These are phyloP conservation scores for Candida lessepsii DNA, from an alignment of 805 yeast species.

Conservation along the genomic window DNA sequence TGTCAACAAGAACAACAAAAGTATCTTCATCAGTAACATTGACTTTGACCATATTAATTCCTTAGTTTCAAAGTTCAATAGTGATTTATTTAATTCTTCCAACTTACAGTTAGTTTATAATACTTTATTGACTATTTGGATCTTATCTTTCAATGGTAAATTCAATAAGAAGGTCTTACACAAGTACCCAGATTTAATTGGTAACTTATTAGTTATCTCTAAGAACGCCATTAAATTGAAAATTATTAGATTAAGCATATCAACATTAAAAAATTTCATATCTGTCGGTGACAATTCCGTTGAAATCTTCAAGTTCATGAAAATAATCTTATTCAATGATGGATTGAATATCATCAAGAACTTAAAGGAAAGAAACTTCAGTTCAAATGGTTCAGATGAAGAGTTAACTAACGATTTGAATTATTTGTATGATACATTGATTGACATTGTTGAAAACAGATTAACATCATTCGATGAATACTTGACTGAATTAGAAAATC, in stretches of 20 bases:
- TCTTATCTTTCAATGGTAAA: slow-evolving; percentile 68
- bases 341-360: slow-evolving; percentile 68
- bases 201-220: slow-evolving; percentile 53
- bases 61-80: slow-evolving; percentile 11
- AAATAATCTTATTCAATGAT: slow-evolving; percentile 71
- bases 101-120: slow-evolving; percentile 84
- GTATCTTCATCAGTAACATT: slow-evolving; percentile 38
- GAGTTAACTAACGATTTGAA: slow-evolving; percentile 77
- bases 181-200: slow-evolving; percentile 55
- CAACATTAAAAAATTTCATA: slow-evolving; percentile 65
- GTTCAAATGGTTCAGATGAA: slow-evolving; percentile 64
- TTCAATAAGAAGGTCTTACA: slow-evolving; percentile 48
- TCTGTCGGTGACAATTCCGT: slow-evolving; percentile 26
- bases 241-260: slow-evolving; percentile 78
- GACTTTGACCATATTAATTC: slow-evolving; percentile 30
- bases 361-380: slow-evolving; percentile 84
- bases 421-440: slow-evolving; percentile 56
- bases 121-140: slow-evolving; percentile 77
- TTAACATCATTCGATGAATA: slow-evolving; percentile 94
- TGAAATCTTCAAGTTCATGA: slow-evolving; percentile 49
- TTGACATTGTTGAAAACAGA: slow-evolving; percentile 63
- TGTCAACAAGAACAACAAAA: slow-evolving; percentile 52
- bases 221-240: slow-evolving; percentile 89
- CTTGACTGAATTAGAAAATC: slow-evolving; percentile 76
- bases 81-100: slow-evolving; percentile 24